These are phyloP conservation scores for Stagonosporopsis vannaccii DNA, from an alignment of 2,329 filamentous ascomycete genomes.

Conservation along the genomic window DNA sequence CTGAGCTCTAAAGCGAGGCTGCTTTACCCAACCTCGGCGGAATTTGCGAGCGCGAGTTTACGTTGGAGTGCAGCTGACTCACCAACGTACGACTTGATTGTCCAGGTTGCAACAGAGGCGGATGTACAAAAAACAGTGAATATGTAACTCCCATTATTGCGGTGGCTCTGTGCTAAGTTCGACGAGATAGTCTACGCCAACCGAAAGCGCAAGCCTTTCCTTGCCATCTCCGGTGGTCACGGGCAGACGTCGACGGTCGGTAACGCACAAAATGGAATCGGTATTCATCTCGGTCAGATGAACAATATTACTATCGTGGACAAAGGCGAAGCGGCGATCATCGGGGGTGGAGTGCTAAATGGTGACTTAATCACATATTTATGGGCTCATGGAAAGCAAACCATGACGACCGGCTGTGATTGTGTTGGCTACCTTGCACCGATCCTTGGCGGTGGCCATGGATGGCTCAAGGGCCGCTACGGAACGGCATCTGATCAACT, in stretches of 20 bases:
- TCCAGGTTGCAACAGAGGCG: slow-evolving; percentile 27
- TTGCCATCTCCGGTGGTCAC: slow-evolving; percentile 49
- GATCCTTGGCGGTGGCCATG: slow-evolving; percentile 65
- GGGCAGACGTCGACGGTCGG: slow-evolving; percentile 36
- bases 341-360: slow-evolving; percentile 37
- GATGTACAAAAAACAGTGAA: slow-evolving; percentile 32
- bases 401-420: slow-evolving; percentile 29
- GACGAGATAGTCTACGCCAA: slow-evolving; percentile 31
- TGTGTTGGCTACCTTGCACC: slow-evolving; percentile 62
- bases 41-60: neutral
- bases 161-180: neutral
- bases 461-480: slow-evolving; percentile 60
- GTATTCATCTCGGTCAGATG: slow-evolving; percentile 2
- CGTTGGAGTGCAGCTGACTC: slow-evolving; percentile 18
- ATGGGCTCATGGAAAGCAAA: slow-evolving; percentile 37
- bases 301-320: neutral
- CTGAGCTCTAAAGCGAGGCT: neutral
- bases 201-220: slow-evolving; percentile 40
- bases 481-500: slow-evolving; percentile 37
- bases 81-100: slow-evolving; percentile 27
- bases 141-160: neutral
- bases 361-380: slow-evolving; percentile 36
- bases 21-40: neutral
- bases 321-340: neutral
- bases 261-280: slow-evolving; percentile 23